Conservation (phyloP, 805 yeast species). For the Pichia cephalocereana region DNA sequence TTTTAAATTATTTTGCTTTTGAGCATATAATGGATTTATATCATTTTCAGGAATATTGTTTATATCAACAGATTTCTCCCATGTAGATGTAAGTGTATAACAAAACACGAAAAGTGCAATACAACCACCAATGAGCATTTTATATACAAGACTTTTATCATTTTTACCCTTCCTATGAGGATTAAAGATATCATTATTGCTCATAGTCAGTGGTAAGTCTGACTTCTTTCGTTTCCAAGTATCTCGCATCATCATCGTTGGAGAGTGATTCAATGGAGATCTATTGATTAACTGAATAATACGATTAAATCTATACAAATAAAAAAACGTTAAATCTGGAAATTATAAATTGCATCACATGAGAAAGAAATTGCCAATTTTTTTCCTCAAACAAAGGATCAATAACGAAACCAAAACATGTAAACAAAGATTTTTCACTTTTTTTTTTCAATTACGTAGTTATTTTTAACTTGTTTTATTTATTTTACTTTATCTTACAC, state of each 20-base stretch:
- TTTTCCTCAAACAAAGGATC: background rate
- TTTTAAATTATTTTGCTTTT: background rate
- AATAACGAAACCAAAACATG: background rate
- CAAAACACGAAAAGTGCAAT: background rate
- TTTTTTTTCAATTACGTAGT: background rate
- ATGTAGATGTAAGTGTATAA: background rate
- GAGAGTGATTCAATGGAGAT: background rate
- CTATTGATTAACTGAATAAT: too few relatives aligned
- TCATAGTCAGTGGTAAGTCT: conserved; percentile 3
- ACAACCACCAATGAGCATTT: background rate
- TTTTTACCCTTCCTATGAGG: background rate
- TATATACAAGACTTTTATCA: background rate
- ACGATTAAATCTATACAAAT: too few relatives aligned
- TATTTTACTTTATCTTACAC: background rate
- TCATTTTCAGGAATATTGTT: background rate
- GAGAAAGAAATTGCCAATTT: background rate
- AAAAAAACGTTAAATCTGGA: too few relatives aligned
- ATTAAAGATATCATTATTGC: background rate
- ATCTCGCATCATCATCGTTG: conserved; percentile 3
- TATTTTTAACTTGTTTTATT: background rate
- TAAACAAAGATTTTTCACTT: background rate
- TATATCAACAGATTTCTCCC: background rate
- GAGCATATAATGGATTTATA: background rate
- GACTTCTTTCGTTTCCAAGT: conserved; percentile 6
- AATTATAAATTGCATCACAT: background rate